Evolutionary conservation across 139 green algal genomes (phyloP), one percentile per base, ranked within the genome.

Genomic region (Tetradesmus obliquus): DNA sequence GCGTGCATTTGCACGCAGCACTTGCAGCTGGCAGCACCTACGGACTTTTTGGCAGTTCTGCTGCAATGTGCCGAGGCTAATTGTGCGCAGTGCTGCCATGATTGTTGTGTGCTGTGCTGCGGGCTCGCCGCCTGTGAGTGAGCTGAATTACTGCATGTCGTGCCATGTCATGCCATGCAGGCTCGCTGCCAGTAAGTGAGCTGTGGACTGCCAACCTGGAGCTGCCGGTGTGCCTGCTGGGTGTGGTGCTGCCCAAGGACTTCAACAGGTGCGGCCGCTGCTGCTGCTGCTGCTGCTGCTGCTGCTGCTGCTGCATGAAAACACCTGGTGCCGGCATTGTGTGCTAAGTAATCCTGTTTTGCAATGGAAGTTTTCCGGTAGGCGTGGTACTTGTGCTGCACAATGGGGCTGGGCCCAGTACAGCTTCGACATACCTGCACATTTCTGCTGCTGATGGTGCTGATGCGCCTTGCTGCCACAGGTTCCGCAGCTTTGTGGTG

Each of bases 261-360:
- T 91, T 91, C 57, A 87, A 80, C 88, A 79, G 88, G 76, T 86
- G 19, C 8, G 55, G 1, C 6, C 55, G 20, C 2, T n/a, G 24
- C 79, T 2, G 24, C 3, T 81, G 20, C 7, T 13, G 1, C 72
- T 32, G 15, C 12, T 24, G 9, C n/a, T n/a, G 72, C 13, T 51
- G 72, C 12, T 81, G 45, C 8, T 96, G 32, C 95, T 92, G 91
- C 94, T 8, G n/a, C 55, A 6, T 96, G 94, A 92, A 91, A 94
- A 1, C 80, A 94, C 72, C 93, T 84, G 1, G 72, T 94, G 15
- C 87, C 32, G 32, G 32, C 32, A 45, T 45, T 45, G 32, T 45
- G 32, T 45, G 32, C 32, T 45, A 45, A 45, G 32, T 45, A 45
- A 45, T 45, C 32, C 32, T 45, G 32, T 45, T 45, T 45, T 45